These are phyloP conservation scores for Pterothamnion heteromorphum DNA, from an alignment of 31 red algal genomes.

Conservation along the genomic window DNA sequence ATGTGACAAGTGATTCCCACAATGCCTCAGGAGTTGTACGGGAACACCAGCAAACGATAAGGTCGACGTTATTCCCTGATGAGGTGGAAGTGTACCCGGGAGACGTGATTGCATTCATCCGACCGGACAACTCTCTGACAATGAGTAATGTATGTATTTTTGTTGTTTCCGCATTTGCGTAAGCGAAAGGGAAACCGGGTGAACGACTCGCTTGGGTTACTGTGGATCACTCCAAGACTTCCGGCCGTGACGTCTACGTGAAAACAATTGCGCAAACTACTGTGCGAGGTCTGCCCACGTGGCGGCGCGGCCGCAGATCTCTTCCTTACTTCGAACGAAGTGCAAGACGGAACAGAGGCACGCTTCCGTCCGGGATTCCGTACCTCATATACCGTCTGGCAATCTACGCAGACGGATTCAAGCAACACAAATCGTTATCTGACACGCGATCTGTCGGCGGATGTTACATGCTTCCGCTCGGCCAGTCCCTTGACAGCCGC, in stretches of 20 bases:
- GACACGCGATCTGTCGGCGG: neutral
- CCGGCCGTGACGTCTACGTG: neutral
- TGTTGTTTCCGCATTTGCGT: neutral
- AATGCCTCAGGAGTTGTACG: neutral
- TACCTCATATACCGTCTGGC: neutral
- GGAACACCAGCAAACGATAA: neutral
- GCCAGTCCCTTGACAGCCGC: neutral
- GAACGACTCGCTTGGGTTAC: neutral
- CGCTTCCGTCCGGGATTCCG: neutral
- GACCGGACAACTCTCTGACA: neutral
- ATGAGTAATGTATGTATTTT: neutral
- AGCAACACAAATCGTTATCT: neutral
- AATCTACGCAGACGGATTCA: no score
- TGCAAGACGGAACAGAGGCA: neutral
- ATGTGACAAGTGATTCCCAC: neutral
- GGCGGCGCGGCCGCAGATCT: no score
- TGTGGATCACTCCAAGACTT: neutral
- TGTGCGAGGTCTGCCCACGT: no score
- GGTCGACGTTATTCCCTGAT: neutral
- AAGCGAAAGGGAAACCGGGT: neutral
- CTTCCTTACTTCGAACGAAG: neutral
- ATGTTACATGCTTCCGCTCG: neutral
- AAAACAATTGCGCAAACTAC: no score
- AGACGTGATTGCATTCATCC: neutral
- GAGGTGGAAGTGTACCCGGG: neutral